A percentile compares a stretch with the other conserved stretches of the same genome.
Conservation (phyloP, 768 basidiomycete genomes). For the Lentinus tigrinus region DNA sequence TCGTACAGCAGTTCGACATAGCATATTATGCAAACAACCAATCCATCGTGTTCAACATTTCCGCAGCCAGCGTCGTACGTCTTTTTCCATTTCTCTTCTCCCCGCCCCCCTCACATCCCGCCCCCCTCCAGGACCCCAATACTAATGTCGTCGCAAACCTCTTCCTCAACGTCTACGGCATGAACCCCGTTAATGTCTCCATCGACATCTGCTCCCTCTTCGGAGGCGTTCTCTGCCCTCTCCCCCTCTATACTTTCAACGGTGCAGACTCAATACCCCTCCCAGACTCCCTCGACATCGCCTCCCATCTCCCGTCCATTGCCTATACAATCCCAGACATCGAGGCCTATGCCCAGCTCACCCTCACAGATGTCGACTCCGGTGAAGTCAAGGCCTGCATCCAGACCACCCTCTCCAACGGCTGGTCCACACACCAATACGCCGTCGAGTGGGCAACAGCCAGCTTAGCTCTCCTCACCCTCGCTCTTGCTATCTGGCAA, state of each 20-base stretch:
- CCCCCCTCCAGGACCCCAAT: slow-evolving; percentile 53
- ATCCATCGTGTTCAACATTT: slow-evolving; percentile 81
- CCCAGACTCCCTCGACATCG: slow-evolving; percentile 51
- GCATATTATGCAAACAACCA: slow-evolving; percentile 67
- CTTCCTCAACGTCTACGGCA: slow-evolving; percentile 85
- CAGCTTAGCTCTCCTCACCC: slow-evolving; percentile 59
- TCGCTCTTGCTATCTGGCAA: slow-evolving; percentile 52
- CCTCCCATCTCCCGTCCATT: slow-evolving; percentile 65
- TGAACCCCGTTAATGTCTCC: slow-evolving; percentile 79
- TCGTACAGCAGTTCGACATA: slow-evolving; percentile 76
- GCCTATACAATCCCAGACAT: slow-evolving; percentile 89
- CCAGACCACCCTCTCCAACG: slow-evolving; percentile 90
- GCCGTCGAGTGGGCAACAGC: slow-evolving; percentile 80
- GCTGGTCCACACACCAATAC: slow-evolving; percentile 74
- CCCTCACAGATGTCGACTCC: slow-evolving; percentile 65
- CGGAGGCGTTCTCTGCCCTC: slow-evolving; percentile 77
- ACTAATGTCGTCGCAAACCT: slow-evolving; percentile 83
- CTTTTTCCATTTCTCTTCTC: neutral
- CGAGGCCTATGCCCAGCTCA: slow-evolving; percentile 83
- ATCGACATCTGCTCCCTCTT: slow-evolving; percentile 82
- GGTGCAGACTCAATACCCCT: slow-evolving; percentile 71
- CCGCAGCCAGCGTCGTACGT: slow-evolving; percentile 77
- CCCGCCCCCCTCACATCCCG: slow-evolving; percentile 17
- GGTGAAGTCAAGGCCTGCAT: slow-evolving; percentile 83
- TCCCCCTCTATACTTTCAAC: slow-evolving; percentile 83